Evolutionary conservation across 768 basidiomycete genomes (phyloP).

Genomic region (Mrakia hoshinonis): DNA sequence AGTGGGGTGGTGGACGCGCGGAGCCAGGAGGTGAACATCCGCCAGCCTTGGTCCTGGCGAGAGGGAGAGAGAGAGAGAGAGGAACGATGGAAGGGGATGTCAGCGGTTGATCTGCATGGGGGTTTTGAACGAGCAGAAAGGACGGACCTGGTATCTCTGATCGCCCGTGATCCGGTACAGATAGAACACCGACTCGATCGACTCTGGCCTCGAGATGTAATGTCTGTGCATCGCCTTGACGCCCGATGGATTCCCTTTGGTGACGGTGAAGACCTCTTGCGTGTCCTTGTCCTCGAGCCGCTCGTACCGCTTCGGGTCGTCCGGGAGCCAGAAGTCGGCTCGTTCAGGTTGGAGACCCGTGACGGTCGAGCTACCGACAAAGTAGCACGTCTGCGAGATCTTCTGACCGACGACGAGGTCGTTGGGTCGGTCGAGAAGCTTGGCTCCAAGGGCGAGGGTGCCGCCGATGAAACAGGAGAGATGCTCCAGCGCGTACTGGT

Average conservation of each 20-base stretch:
- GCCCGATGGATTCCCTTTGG: conserved; percentile 10
- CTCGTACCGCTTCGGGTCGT: neutral
- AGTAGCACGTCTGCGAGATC: conserved; percentile 28
- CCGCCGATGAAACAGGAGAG: conserved; percentile 14
- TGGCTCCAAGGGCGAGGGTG: conserved; percentile 14
- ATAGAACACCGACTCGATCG: conserved; percentile 24
- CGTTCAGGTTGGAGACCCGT: conserved; percentile 26
- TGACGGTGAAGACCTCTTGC: conserved; percentile 5
- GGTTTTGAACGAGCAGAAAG: no score
- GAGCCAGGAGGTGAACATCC: conserved; percentile 26
- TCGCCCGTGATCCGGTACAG: conserved; percentile 28
- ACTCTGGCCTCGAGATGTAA: conserved; percentile 20
- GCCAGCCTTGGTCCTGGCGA: conserved; percentile 28
- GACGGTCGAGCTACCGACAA: conserved; percentile 1
- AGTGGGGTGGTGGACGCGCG: neutral
- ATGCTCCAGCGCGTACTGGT: conserved; percentile 22
- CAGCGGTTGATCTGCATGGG: neutral
- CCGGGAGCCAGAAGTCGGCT: conserved; percentile 12
- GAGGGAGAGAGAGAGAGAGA: neutral
- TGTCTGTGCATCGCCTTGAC: conserved; percentile 26
- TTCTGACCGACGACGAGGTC: conserved; percentile 16
- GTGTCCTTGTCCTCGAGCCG: conserved; percentile 14
- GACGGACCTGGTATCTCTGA: conserved; percentile 25
- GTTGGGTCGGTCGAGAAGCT: conserved; percentile 10
- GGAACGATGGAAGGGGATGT: no score